Evolutionary conservation across 805 yeast genomes (phyloP).

Genomic region (Lipomyces anomalus): DNA sequence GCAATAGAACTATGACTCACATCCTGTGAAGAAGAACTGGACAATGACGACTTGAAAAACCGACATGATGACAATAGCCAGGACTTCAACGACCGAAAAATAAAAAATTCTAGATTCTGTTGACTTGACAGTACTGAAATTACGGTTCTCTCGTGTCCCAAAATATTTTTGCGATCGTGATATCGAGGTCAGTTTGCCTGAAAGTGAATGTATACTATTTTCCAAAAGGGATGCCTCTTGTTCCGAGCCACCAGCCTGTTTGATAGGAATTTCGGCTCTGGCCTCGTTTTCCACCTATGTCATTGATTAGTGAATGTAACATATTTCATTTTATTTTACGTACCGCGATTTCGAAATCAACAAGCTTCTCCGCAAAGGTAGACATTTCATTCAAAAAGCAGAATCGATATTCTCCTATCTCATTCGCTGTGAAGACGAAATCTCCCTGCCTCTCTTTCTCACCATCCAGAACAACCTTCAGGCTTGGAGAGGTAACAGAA

Average conservation of each 20-base stretch:
- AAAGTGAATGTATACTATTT: slow-evolving; percentile 34
- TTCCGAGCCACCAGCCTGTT: slow-evolving; percentile 10
- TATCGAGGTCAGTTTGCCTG: slow-evolving; percentile 28
- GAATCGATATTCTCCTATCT: slow-evolving; percentile 75
- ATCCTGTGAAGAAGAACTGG: slow-evolving; percentile 64
- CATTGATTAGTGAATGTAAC: too few species aligned
- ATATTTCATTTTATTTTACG: slow-evolving; percentile 29
- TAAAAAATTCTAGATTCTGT: slow-evolving; percentile 75
- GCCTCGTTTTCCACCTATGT: slow-evolving; percentile 40
- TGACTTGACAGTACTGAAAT: slow-evolving; percentile 78
- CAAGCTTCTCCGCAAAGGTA: slow-evolving; percentile 72
- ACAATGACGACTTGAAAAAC: slow-evolving; percentile 72
- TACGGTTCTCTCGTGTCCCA: slow-evolving; percentile 84
- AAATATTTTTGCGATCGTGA: slow-evolving; percentile 58
- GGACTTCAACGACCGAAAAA: slow-evolving; percentile 65
- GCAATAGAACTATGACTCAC: slow-evolving; percentile 11
- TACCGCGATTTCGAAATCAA: slow-evolving; percentile 68
- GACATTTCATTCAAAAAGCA: slow-evolving; percentile 81
- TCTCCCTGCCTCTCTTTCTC: slow-evolving; percentile 73
- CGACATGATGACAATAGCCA: slow-evolving; percentile 72
- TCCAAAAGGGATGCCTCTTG: slow-evolving; percentile 22
- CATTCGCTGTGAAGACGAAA: slow-evolving; percentile 59
- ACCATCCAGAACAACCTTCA: slow-evolving; percentile 48
- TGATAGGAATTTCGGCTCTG: slow-evolving; percentile 56
- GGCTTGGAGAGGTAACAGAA: slow-evolving; percentile 49